Conservation (phyloP, 331 rosid species). For the Stylosanthes scabra region DNA sequence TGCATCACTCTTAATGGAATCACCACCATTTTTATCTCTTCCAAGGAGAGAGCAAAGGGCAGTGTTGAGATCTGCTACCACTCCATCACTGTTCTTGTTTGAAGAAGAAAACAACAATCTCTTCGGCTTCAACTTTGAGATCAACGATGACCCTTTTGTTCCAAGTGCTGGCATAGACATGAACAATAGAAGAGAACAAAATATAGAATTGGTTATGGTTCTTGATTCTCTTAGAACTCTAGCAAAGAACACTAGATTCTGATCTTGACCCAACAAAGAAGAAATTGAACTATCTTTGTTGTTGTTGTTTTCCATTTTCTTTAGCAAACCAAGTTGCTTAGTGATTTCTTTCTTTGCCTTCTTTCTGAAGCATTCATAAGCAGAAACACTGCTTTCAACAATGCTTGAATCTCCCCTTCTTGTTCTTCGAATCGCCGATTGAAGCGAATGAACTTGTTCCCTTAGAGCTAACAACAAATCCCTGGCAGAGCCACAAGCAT, state of each 20-base stretch:
- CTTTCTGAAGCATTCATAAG: slow-evolving; percentile 49
- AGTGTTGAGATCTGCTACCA: slow-evolving; percentile 49
- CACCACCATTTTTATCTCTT: slow-evolving; percentile 32
- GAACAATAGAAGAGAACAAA: slow-evolving; percentile 52
- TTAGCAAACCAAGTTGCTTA: slow-evolving; percentile 51
- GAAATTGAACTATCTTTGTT: slow-evolving; percentile 38
- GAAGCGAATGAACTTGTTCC: slow-evolving; percentile 58
- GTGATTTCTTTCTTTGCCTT: slow-evolving; percentile 63
- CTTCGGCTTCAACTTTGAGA: slow-evolving; percentile 55
- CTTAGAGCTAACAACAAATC: slow-evolving; percentile 43
- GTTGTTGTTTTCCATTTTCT: slow-evolving; percentile 58
- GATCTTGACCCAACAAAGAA: slow-evolving; percentile 49
- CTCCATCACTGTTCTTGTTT: slow-evolving; percentile 46
- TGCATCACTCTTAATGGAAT: slow-evolving; percentile 44
- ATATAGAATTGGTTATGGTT: slow-evolving; percentile 51
- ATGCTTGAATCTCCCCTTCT: slow-evolving; percentile 57
- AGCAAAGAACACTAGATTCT: slow-evolving; percentile 35
- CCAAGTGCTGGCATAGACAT: slow-evolving; percentile 56
- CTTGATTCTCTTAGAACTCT: slow-evolving; percentile 63
- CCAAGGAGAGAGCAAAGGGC: slow-evolving; percentile 53
- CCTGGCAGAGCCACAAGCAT: slow-evolving; percentile 53
- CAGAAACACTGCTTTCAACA: slow-evolving; percentile 44
- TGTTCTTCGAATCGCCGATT: slow-evolving; percentile 47
- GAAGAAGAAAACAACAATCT: slow-evolving; percentile 41
- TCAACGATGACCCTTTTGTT: slow-evolving; percentile 55